phyloP scores from a whole-genome alignment of 345 rosid genomes.

The Hypericum perforatum region DNA sequence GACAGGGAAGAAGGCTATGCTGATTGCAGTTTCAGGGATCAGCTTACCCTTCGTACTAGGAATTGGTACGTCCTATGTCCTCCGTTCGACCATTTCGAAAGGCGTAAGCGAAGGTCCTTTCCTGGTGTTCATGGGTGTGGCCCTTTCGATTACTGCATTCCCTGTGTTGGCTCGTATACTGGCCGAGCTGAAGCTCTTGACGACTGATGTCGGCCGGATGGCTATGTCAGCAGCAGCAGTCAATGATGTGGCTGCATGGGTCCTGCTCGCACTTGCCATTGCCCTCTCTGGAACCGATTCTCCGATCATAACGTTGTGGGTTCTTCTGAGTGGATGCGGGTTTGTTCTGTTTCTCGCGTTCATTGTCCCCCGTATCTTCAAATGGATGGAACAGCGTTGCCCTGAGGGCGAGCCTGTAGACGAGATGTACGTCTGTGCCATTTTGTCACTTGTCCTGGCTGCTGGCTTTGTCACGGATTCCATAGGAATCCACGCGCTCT shows the following conservation, averaged over 20 bases:
- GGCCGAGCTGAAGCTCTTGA: slow-evolving; percentile 1
- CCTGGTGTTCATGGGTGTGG: slow-evolving; percentile 3
- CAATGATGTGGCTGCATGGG: slow-evolving; percentile 1
- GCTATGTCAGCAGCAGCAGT: slow-evolving; percentile 5
- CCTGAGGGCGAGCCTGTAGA: slow-evolving; percentile 3
- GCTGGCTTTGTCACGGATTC: neutral
- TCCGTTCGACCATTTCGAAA: neutral
- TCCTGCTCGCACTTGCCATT: neutral
- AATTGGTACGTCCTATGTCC: neutral
- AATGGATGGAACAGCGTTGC: slow-evolving; percentile 3
- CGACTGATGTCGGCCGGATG: slow-evolving; percentile 2
- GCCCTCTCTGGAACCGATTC: neutral
- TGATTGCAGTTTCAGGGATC: slow-evolving; percentile 2
- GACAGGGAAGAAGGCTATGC: neutral
- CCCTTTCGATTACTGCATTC: slow-evolving; percentile 3
- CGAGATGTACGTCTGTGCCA: slow-evolving; percentile 2
- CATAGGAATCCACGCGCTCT: slow-evolving; percentile 3
- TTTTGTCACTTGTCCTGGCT: neutral
- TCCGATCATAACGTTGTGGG: neutral
- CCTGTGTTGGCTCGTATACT: slow-evolving; percentile 2
- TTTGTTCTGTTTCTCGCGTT: neutral
- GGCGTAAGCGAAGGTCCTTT: neutral
- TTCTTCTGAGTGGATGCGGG: neutral
- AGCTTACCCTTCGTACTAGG: neutral
- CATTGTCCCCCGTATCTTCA: neutral